Base-by-base conservation (phyloP, 2,329 filamentous ascomycete species). In the Diaporthe velutina region DNA sequence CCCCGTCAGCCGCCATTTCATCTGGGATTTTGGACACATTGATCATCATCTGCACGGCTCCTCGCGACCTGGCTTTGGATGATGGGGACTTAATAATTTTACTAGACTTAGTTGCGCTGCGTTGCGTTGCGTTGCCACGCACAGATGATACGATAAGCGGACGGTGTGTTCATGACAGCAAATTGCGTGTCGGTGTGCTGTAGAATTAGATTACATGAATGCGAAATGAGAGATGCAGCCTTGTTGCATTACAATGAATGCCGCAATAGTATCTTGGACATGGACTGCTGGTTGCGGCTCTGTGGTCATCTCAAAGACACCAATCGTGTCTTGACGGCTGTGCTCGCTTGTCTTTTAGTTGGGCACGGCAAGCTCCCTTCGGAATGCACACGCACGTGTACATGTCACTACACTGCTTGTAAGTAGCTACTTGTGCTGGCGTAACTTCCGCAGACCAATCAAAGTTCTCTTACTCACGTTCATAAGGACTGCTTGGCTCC, bases 131-230 rank as follows among this genome's bases (percentile, higher is more conserved):
- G 40, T 66, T n/a, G 35, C 35, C 15, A 42, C n/a, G 64, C 64
- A 19, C 64, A 68, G 48, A 22, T 40, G 64, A 30, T 40, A 68
- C 64, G 33, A 68, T 68, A 40, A 40, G 64, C 48, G 19, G 38
- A 25, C 1, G 45, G 48, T 30, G 15, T 54, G 64, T 17, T 15
- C 33, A n/a, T 54, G 64, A 54, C 33, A 38, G 33, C 64, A 40
- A 25, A 28, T 54, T 40, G 64, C 48, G 13, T 22, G 45, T 68
- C 64, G 64, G 8, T 9, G 8, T 54, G 15, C 52, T 54, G 64
- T 68, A 68, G 64, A 68, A 38, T 25, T 67, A 68, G 64, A 68
- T 48, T 54, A 52, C 64, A 68, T 68, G 15, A 40, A 40, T 68
- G 33, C 17, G 48, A 54, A 40, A 67, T 28, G 64, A 66, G 28